Conservation (phyloP, 129 eudicot species). For the Artemisia tridentata region DNA sequence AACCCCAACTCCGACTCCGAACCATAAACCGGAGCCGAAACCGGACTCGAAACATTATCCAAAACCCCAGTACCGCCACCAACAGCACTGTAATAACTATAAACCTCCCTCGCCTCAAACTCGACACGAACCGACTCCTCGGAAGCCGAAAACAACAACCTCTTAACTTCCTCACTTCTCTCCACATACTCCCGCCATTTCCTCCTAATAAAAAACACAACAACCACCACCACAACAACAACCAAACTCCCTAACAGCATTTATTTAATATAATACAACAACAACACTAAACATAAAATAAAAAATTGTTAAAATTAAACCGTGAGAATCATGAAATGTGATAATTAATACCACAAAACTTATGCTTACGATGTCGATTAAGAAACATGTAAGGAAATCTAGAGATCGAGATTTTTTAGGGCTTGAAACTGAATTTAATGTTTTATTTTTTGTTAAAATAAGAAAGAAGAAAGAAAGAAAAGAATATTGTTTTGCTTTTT, state of each 20-base stretch:
- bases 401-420: neutral
- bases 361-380: conserved; percentile 29
- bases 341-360: conserved; percentile 7
- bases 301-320: conserved; percentile 12
- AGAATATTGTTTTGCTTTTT: too few species aligned
- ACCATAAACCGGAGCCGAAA: conserved; percentile 5
- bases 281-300: conserved; percentile 31
- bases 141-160: conserved; percentile 58
- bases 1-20: neutral
- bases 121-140: conserved; percentile 73
- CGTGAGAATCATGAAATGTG: neutral
- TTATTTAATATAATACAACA: conserved; percentile 39
- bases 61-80: neutral
- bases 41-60: neutral
- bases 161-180: conserved; percentile 65
- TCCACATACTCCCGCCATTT: conserved; percentile 63
- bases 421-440: too few species aligned
- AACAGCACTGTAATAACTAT: neutral
- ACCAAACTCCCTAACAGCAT: conserved; percentile 49
- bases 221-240: conserved; percentile 35
- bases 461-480: too few species aligned
- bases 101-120: conserved; percentile 41
- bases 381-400: conserved; percentile 17
- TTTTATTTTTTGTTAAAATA: too few species aligned
- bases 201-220: conserved; percentile 45